phyloP scores from a whole-genome alignment of 768 basidiomycete species.

The Lentinula boryana region DNA sequence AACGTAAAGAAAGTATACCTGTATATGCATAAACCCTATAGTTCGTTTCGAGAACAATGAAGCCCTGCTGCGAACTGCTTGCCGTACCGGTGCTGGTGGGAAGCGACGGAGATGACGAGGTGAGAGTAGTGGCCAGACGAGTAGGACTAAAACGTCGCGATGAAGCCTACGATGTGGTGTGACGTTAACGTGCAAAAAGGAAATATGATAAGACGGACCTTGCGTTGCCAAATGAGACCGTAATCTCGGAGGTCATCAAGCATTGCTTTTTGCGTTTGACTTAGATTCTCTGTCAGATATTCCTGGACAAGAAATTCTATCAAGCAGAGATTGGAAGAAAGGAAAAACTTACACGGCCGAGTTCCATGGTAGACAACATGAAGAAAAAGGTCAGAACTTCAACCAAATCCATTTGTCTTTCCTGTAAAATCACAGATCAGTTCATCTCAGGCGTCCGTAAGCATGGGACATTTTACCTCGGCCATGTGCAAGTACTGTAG shows the following conservation, averaged over 20 bases:
- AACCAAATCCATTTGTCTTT: conserved; percentile 86
- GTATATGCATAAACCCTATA: conserved; percentile 98
- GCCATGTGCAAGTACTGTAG: conserved; percentile 85
- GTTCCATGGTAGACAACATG: conserved; percentile 95
- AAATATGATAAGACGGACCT: conserved; percentile 35
- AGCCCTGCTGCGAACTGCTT: conserved; percentile 69
- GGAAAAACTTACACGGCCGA: conserved; percentile 62
- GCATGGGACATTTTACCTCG: conserved; percentile 47
- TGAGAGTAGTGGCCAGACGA: conserved; percentile 88
- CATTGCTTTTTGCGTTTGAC: conserved; percentile 78
- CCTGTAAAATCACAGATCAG: conserved; percentile 33
- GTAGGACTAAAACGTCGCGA: conserved; percentile 90
- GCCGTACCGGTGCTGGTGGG: conserved; percentile 56
- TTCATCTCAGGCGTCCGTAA: conserved; percentile 11
- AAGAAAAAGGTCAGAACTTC: conserved; percentile 92
- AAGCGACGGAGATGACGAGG: conserved; percentile 81
- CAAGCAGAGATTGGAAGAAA: background rate
- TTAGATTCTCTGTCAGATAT: conserved; percentile 80
- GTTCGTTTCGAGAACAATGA: conserved; percentile 96
- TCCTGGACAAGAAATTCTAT: conserved; percentile 42
- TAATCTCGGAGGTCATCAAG: conserved; percentile 91
- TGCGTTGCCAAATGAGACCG: conserved; percentile 86
- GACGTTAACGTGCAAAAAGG: conserved; percentile 19
- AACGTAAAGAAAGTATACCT: conserved; percentile 39
- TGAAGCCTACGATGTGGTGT: conserved; percentile 34